Conservation (phyloP, 352 stramenopile genomes). For the Saprolegnia parasitica region DNA sequence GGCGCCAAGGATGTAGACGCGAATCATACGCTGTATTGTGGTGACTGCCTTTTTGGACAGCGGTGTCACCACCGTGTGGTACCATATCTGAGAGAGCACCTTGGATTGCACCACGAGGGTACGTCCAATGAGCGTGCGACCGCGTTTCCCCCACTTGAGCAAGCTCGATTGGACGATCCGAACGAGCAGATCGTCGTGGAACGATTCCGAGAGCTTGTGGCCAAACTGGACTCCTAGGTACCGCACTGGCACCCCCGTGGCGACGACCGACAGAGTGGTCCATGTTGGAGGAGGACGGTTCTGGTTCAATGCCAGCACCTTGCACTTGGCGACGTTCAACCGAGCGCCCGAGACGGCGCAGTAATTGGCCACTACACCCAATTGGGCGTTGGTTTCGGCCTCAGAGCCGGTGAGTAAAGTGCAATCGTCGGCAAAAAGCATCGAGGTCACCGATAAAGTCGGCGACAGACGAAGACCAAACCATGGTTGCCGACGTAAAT, state of each 20-base stretch:
- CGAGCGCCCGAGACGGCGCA: not conserved
- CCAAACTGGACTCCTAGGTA: conserved; percentile 7
- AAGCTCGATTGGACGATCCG: not conserved
- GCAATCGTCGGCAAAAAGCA: conserved; percentile 22
- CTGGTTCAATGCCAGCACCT: not conserved
- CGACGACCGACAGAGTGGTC: not conserved
- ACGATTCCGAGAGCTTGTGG: not conserved
- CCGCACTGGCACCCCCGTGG: not conserved
- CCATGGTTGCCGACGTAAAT: not conserved
- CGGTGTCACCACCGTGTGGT: not conserved
- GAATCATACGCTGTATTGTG: not conserved
- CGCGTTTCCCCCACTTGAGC: not conserved
- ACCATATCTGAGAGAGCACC: not conserved
- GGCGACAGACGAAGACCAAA: not conserved
- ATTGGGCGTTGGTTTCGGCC: not conserved
- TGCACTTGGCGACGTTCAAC: not conserved
- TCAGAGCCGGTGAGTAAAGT: not conserved
- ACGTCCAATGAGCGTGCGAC: not conserved
- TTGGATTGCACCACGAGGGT: not conserved
- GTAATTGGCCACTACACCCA: not conserved
- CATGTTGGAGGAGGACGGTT: not conserved
- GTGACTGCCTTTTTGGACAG: not conserved
- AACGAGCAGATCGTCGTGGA: not conserved
- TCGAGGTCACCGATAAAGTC: not conserved
- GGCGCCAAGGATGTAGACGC: not conserved